These are phyloP conservation scores for Aciculosporium take DNA, from an alignment of 2,329 filamentous ascomycete species.

Conservation along the genomic window DNA sequence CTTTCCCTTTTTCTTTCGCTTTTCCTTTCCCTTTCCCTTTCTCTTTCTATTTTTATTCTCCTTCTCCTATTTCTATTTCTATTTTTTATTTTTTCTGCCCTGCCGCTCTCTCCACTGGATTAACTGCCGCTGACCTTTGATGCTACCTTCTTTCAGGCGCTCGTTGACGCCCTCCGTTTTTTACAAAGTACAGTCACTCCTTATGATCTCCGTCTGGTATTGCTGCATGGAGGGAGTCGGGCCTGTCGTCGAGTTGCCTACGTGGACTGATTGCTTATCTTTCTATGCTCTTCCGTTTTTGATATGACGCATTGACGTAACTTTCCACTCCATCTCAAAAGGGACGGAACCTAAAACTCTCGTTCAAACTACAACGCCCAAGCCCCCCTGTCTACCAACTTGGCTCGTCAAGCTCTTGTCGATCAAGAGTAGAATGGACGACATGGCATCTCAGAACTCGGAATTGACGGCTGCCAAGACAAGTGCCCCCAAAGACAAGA, in stretches of 20 bases:
- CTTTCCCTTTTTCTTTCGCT: not conserved
- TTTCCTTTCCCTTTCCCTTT: not conserved
- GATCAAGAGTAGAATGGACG: conserved; percentile 15
- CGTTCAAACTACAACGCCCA: not conserved
- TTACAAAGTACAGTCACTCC: not conserved
- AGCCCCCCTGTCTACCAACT: not conserved
- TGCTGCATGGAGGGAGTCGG: conserved; percentile 6
- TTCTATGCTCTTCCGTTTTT: not conserved
- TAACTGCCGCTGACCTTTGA: not conserved
- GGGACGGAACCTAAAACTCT: conserved; percentile 3
- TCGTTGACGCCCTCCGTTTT: not conserved
- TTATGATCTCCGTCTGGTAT: conserved; percentile 2
- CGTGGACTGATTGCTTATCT: conserved; percentile 1
- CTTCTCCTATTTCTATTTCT: no score
- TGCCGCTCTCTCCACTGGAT: not conserved
- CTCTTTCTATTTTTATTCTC: no score
- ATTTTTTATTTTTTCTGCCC: no score
- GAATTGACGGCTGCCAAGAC: conserved; percentile 25
- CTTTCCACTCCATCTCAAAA: not conserved
- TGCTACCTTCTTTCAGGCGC: not conserved
- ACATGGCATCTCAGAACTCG: conserved; percentile 18
- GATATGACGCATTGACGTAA: not conserved
- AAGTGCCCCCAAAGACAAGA: conserved; percentile 62
- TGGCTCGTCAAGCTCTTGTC: not conserved
- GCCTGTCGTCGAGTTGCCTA: not conserved